Evolutionary conservation across 768 basidiomycete species (phyloP), one percentile per base, ranked within the genome.

Genomic region (Lactarius evosmus): DNA sequence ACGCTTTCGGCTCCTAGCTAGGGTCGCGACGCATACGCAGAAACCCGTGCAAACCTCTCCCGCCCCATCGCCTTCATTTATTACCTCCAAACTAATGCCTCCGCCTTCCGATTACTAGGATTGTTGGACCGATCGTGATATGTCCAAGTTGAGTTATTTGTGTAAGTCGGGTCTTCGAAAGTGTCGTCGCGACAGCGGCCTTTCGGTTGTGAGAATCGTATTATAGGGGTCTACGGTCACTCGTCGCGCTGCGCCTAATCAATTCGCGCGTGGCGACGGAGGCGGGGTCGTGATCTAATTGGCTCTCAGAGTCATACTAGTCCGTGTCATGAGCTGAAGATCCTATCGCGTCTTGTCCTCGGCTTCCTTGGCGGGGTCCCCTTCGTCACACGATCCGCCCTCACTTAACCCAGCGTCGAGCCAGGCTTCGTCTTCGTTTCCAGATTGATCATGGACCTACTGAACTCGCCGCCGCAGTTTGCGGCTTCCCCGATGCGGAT

Each of bases 261-360:
- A 30, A 17, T 7, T 19, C 55, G 46, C 29, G 32, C 11, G 22
- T 32, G 25, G 7, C 4, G 56, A 27, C 25, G 40, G 41, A 41
- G 51, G 41, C n/a, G 30, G 36, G 52, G 22, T 59, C 27, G 8
- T 62, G 25, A 17, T 49, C n/a, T 32, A 61, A 33, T 30, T 22
- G 62, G 53, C 36, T 11, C 22, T 12, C 32, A 38, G 17, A 29
- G 36, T 51, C 9, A 41, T n/a, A 38, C 16, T 38, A 22, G n/a
- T 40, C 1, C 22, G 38, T 41, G 38, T 32, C 16, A 33, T n/a
- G 19, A n/a, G 40, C 12, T 9, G 36, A 44, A n/a, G 34, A 38
- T 36, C 27, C 17, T 19, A 27, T 50, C 30, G 50, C 17, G 38
- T 27, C 25, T 44, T 4, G 44, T 46, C n/a, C 25, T 25, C 44